These are phyloP conservation scores for Claviceps quebecensis DNA, from an alignment of 2,329 filamentous ascomycete species.

Conservation along the genomic window DNA sequence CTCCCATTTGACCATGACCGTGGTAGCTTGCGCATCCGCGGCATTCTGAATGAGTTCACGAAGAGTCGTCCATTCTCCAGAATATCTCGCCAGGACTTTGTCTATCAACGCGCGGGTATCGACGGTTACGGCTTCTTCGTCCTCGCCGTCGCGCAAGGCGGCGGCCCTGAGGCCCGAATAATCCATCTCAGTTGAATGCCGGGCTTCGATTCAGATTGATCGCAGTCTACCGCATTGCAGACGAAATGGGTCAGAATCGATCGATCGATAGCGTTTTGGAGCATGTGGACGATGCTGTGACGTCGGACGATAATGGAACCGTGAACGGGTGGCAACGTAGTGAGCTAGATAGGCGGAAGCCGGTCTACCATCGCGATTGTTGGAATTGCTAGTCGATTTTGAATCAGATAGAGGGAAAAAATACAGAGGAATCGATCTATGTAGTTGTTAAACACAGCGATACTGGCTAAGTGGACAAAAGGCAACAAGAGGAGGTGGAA, in stretches of 20 bases:
- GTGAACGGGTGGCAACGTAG: neutral
- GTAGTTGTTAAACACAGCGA: too few relatives aligned
- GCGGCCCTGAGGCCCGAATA: constrained; percentile 69
- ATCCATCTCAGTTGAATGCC: constrained; percentile 41
- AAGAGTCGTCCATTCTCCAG: constrained; percentile 81
- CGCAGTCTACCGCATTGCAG: neutral
- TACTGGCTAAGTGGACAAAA: too few relatives aligned
- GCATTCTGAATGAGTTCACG: constrained; percentile 96
- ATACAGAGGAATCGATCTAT: too few relatives aligned
- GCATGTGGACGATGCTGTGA: neutral
- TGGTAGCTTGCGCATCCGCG: constrained; percentile 86
- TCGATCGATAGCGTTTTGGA: neutral
- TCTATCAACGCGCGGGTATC: constrained; percentile 95
- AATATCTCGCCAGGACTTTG: constrained; percentile 92
- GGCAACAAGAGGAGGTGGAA: too few relatives aligned
- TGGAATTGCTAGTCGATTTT: too few relatives aligned
- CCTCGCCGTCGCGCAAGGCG: constrained; percentile 71
- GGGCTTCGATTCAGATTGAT: neutral
- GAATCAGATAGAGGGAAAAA: too few relatives aligned
- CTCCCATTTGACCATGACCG: constrained; percentile 83
- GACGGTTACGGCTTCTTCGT: constrained; percentile 95
- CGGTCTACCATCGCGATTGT: neutral
- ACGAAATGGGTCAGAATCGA: neutral
- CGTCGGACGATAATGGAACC: too few relatives aligned
- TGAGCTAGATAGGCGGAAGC: neutral